Conservation (phyloP, 2,329 filamentous ascomycete species). For the Hypoxylon sp. region DNA sequence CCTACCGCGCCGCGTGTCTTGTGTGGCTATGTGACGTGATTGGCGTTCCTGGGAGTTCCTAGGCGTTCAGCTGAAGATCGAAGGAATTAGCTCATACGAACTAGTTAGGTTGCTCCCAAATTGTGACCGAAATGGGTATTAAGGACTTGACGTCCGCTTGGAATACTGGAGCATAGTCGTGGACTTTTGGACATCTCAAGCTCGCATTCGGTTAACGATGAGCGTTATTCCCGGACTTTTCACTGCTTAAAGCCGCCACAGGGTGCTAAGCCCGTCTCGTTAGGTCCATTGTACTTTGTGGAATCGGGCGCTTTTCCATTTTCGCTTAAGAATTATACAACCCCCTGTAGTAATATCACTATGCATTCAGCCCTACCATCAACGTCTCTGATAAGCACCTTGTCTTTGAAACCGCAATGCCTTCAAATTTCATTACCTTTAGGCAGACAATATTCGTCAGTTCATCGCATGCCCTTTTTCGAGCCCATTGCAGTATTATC, state of each 20-base stretch:
- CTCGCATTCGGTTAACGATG: conserved; percentile 13
- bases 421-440: too few species aligned
- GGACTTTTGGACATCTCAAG: neutral
- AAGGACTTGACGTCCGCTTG: neutral
- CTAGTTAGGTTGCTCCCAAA: neutral
- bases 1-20: conserved; percentile 1
- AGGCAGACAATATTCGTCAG: too few species aligned
- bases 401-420: too few species aligned
- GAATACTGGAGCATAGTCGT: neutral
- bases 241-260: neutral
- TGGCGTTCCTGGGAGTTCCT: neutral
- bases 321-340: too few species aligned
- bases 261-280: conserved; percentile 18
- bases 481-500: too few species aligned
- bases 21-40: conserved; percentile 9
- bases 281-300: conserved; percentile 11
- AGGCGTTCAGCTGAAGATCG: conserved; percentile 15
- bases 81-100: conserved; percentile 4
- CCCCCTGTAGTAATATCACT: conserved; percentile 5
- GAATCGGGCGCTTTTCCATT: conserved; percentile 4
- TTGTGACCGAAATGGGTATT: neutral
- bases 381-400: neutral
- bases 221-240: conserved; percentile 7
- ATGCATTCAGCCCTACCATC: conserved; percentile 18
- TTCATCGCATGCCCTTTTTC: too few species aligned